Evolutionary conservation across 768 basidiomycete genomes (phyloP), one percentile per base, ranked within the genome.

Genomic region (Trametes elegans): DNA sequence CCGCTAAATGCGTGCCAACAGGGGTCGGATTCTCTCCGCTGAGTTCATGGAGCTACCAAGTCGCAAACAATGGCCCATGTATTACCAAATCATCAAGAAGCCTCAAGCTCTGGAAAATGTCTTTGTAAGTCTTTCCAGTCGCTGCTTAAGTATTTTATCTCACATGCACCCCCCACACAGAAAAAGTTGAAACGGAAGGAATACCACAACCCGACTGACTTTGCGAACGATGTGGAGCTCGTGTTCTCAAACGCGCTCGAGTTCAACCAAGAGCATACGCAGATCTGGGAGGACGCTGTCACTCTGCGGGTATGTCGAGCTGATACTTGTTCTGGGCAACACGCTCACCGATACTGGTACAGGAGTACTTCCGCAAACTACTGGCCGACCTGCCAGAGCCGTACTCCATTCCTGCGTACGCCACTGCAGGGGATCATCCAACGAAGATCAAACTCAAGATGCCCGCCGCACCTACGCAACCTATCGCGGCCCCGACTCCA

Each of bases 1-100:
- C n/a, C 55, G 24, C 19, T 40, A 29, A 35, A 18, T 35, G 38
- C 21, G 29, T 57, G 0, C 0, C 26, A 21, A 21, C 61, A 91
- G 88, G 32, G 90, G 88, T 38, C 85, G 83, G 31, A 69, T 81
- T 16, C 68, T 89, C 36, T 85, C 86, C 13, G 77, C 74, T 2
- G 85, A 85, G 59, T 97, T 97, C 74, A 87, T 90, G 84, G 85
- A 88, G 42, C 74, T 95, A 39, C 93, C 93, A 1, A 83, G 81
- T 26, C 87, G 80, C 68, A 91, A 89, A 63, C 74, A 79, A 4
- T 94, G 89, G 83, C 79, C 91, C 0, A 71, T 78, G 11, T 94
- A 94, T 65, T 93, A 93, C 71, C 83, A 83, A 63, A 72, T 81
- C 51, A 93, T 94, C 62, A 83, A 87, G 70, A 79, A 80, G 28